Evolutionary conservation across 495 filamentous ascomycete genomes (phyloP).

Genomic region (Darksidea phi): DNA sequence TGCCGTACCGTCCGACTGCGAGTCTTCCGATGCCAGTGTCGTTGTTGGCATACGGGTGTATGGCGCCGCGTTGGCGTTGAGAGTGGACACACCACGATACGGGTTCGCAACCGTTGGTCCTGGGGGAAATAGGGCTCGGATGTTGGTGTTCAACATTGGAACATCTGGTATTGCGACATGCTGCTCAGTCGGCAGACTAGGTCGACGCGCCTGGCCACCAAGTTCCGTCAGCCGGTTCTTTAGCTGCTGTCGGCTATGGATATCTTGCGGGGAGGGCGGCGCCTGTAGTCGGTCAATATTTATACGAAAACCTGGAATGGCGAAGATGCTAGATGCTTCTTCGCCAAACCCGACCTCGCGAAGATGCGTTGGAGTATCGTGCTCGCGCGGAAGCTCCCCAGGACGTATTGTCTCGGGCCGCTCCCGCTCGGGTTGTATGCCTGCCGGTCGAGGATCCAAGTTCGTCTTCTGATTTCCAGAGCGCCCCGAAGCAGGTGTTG

Average conservation of each 20-base stretch:
- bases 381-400: constrained; percentile 4
- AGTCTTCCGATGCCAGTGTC: background rate
- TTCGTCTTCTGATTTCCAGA: background rate
- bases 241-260: constrained; percentile 7
- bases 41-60: constrained; percentile 2
- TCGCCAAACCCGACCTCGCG: constrained; percentile 21
- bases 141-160: background rate
- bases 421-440: constrained; percentile 13
- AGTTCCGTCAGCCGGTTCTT: constrained; percentile 18
- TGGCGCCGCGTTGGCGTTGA: constrained; percentile 27
- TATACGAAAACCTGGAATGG: background rate
- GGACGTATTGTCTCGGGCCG: constrained; percentile 12
- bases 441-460: background rate
- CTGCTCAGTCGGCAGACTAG: background rate
- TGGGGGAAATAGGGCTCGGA: constrained; percentile 4
- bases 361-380: constrained; percentile 2
- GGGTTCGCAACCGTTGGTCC: constrained; percentile 24
- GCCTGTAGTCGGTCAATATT: constrained; percentile 1
- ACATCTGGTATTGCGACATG: constrained; percentile 16
- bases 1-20: constrained; percentile 7
- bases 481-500: background rate
- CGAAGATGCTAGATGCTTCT: constrained; percentile 19
- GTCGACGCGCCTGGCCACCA: background rate
- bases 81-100: constrained; percentile 12
- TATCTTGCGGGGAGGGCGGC: constrained; percentile 12